Base-by-base conservation (phyloP, 2,329 filamentous ascomycete species). In the Diaporthe batatas region DNA sequence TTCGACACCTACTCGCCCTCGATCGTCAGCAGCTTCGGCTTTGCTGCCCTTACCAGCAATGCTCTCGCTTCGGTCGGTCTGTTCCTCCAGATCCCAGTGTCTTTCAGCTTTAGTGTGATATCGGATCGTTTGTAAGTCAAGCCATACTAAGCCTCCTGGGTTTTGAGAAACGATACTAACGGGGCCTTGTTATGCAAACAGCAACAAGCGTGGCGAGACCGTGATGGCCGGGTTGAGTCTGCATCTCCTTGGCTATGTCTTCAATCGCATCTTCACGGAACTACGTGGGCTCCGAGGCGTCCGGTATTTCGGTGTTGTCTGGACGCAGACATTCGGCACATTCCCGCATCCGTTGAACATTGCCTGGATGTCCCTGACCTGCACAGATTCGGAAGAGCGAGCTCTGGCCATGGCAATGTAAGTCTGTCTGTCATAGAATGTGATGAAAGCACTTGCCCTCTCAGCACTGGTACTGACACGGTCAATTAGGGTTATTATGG, bases 341-440 rank as follows among this genome's bases (percentile, higher is more conserved):
- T 88, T 88, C 72, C 85, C 86, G 1, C 87, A 89, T 70, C 87
- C 87, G 0, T 82, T 91, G 29, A 91, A 91, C 77, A 89, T 91
- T 65, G 86, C 88, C 1, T 91, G 89, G 88, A 83, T 91, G 78
- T 90, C 88, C 0, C 80, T 91, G 1, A 84, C 86, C 2, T 89
- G 89, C 77, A 82, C 83, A 0, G 87, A 89, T 68, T 89, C 88
- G 0, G 88, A 91, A 74, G 86, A 90, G 75, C 82, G 89, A 64
- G 88, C 89, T 0, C 82, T 91, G 0, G 87, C 88, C 14, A 91
- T 91, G 89, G 88, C 89, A 10, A 83, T 87, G 85, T 88, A 32
- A 49, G 71, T 54, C 7, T 21, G 18, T 16, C 21, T 21, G 2
- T 5, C 42, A 21, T 12, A 14, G 10, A 12, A n/a, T 23, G 29